Evolutionary conservation across 2,329 filamentous ascomycete genomes (phyloP), one percentile per base, ranked within the genome.

Genomic region (Colletotrichum tabaci): DNA sequence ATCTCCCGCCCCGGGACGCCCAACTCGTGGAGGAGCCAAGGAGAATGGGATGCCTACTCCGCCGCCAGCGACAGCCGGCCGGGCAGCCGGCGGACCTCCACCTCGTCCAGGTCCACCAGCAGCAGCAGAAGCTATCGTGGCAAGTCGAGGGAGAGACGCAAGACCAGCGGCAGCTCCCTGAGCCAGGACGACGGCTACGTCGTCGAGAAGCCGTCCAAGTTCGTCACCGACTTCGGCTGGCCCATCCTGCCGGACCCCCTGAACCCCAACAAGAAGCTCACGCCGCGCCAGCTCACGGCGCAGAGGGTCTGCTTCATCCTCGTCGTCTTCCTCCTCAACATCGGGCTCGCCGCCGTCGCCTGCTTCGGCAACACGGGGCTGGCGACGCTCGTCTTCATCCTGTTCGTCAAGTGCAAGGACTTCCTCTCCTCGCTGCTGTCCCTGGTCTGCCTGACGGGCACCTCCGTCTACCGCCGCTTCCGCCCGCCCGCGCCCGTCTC

Each of bases 31-130:
- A 2, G 62, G 15, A 65, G 62, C 6, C 62, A 65, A 26, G 62
- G 62, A n/a, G 62, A 65, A n/a, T 65, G 62, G 62, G 62, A 65
- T 35, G 42, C 52, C 52, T 65, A 57, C 52, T 65, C 62, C 16
- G 62, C 52, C 23, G 61, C 50, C 18, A 65, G 50, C 16, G 61
- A 56, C 26, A 65, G 61, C 40, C 23, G 40, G 23, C 40, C 50
- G 35, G 13, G 10, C 40, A 47, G 38, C 18, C 50, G 38, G 6
- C 40, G 50, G 18, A 40, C 40, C 23, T 65, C 61, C n/a, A 35
- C 18, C 15, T 65, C 61, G 6, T 52, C 35, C 15, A 10, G 47
- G 2, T 23, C 60, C 47, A 13, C 6, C 13, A n/a, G 21, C 2
- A 40, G 16, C 46, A 30, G 30, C 30, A 30, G 30, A 5, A 30